Evolutionary conservation across 2,329 filamentous ascomycete genomes (phyloP), one percentile per base, ranked within the genome.

Genomic region (Aspergillus arachidicola): DNA sequence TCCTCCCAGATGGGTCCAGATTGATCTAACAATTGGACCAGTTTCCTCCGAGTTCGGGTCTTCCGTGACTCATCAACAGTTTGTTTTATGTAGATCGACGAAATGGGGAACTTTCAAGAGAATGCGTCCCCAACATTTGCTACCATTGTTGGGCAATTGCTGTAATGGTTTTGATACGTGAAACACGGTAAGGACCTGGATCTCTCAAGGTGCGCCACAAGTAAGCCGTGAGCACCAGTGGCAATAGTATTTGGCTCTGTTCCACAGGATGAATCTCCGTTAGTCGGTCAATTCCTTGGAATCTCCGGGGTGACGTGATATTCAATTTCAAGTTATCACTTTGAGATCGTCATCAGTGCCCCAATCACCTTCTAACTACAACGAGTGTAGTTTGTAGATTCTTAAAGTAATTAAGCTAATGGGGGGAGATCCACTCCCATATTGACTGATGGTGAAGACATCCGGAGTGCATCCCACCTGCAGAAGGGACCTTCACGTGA

Each of bases 331-430:
- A 19, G 16, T 19, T 5, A 41, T 41, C 19, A 9, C 38, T 16
- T n/a, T 28, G 16, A 10, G 48, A 30, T 28, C 48, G 23, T 28
- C 28, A 19, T 19, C 23, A 19, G 46, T 53, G 11, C 51, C 21
- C 11, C 28, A 36, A 55, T 16, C 12, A 21, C n/a, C 32, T 28
- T 11, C 51, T 55, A 55, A 55, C 51, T 55, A 38, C 19, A 55
- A 55, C 5, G n/a, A 55, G 51, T 55, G 51, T 55, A 55, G 51
- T 55, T 55, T 23, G 32, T 55, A 38, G 51, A 55, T 19, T 55
- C n/a, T 30, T 12, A 51, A n/a, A 38, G 23, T n/a, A 55, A 55
- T 55, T 36, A 38, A 38, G 51, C 51, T 55, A 55, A 55, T 55
- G 51, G 51, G 28, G 51, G 23, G 23, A 55, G 51, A 55, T 55